Percentiles rank a stretch among this genome's conserved stretches.
phyloP scores from a whole-genome alignment of 139 green algal species.

The Pseudopediastrum boryanum region DNA sequence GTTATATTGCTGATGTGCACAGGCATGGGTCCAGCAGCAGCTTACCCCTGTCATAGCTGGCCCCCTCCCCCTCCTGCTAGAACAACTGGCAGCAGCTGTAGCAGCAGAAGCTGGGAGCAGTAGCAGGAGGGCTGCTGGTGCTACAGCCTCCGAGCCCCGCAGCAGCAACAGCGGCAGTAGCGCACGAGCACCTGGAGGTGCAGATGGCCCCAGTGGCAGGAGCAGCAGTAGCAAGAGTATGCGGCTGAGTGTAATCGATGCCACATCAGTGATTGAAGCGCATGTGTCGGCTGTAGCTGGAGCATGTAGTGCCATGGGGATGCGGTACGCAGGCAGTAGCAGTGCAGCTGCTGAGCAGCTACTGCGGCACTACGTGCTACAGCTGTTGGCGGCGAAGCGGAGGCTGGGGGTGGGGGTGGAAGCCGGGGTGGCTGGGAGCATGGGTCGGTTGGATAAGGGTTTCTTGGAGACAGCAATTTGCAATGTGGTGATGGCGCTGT shows the following conservation, averaged over 20 bases:
- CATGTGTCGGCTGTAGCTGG: conserved; percentile 68
- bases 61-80: too few species aligned
- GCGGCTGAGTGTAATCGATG: conserved; percentile 11
- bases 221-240: background rate
- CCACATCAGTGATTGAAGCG: conserved; percentile 26
- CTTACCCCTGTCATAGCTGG: too few species aligned
- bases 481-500: conserved; percentile 75
- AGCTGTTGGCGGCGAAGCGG: conserved; percentile 78
- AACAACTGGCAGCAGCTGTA: background rate
- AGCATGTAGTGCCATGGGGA: conserved; percentile 85
- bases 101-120: background rate
- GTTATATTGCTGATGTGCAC: too few species aligned
- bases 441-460: conserved; percentile 46
- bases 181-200: background rate
- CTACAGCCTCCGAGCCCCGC: too few species aligned
- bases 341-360: conserved; percentile 53
- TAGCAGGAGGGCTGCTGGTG: too few species aligned
- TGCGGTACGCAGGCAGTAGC: conserved; percentile 83
- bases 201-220: background rate
- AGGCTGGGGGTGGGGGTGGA: conserved; percentile 11
- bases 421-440: conserved; percentile 6
- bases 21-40: too few species aligned
- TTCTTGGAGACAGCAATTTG: conserved; percentile 68
- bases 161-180: background rate
- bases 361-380: conserved; percentile 60